Percentiles rank a stretch among this genome's conserved stretches.
Conservation (phyloP, 306 rosid species). For the Quercus cerris region DNA sequence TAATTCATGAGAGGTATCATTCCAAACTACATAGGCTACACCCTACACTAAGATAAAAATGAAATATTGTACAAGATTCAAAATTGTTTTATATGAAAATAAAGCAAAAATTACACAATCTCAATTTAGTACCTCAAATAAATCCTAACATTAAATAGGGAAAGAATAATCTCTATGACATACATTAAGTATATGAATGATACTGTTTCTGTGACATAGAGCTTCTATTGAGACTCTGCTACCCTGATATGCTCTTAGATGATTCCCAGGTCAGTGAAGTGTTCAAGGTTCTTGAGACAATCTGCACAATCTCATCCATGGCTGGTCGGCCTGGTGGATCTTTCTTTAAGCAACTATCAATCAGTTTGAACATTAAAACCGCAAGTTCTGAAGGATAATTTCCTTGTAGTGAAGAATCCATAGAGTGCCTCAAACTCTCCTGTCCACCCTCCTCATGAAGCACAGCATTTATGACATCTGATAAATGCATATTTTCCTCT, state of each 20-base stretch:
- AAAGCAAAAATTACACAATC: not conserved
- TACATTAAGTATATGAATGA: not conserved
- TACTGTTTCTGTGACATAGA: not conserved
- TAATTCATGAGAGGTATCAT: not conserved
- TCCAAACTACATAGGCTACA: not conserved
- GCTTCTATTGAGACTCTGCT: conserved; percentile 8
- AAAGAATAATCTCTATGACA: not conserved
- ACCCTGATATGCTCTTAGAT: conserved; percentile 25
- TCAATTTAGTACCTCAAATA: not conserved
- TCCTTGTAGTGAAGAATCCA: conserved; percentile 52
- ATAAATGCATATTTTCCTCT: conserved; percentile 34
- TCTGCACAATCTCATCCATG: conserved; percentile 63
- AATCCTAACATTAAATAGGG: not conserved
- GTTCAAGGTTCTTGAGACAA: conserved; percentile 49
- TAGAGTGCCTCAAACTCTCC: conserved; percentile 44
- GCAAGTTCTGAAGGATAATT: conserved; percentile 63
- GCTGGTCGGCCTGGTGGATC: conserved; percentile 62
- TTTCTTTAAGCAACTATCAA: conserved; percentile 47
- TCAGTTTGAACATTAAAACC: conserved; percentile 35
- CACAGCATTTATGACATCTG: conserved; percentile 25
- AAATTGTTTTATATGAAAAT: not conserved
- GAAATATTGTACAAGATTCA: not conserved
- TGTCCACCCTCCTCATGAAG: conserved; percentile 30
- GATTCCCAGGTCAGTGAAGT: conserved; percentile 68
- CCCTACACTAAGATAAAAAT: not conserved